These are phyloP conservation scores for Scutellaria baicalensis DNA, from an alignment of 257 asterid genomes.

Conservation along the genomic window DNA sequence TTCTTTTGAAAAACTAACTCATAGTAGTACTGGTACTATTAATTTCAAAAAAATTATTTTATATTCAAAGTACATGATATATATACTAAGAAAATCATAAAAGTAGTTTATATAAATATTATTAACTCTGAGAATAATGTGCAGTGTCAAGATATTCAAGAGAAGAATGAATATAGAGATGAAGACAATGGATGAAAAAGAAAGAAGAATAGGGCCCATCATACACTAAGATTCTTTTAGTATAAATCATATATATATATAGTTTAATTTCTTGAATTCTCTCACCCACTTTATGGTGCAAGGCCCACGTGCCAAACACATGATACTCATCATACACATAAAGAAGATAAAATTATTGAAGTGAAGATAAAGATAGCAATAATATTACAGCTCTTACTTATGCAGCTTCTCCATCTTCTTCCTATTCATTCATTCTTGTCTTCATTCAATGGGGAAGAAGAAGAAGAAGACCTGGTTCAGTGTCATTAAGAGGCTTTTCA, in stretches of 20 bases:
- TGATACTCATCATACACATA: conserved; percentile 33
- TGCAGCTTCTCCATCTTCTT: conserved; percentile 16
- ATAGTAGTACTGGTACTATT: too few species aligned
- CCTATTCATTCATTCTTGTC: conserved; percentile 4
- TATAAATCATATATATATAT: conserved; percentile 5
- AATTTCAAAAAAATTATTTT: too few species aligned
- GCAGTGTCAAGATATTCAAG: too few species aligned
- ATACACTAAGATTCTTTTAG: conserved; percentile 13
- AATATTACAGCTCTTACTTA: neutral
- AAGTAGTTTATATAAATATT: too few species aligned
- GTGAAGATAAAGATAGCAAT: conserved; percentile 2
- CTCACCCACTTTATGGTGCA: conserved; percentile 31
- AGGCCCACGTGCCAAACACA: conserved; percentile 52
- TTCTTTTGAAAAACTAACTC: too few species aligned
- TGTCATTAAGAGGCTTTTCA: conserved; percentile 50
- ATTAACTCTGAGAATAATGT: too few species aligned
- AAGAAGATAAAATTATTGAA: conserved; percentile 35
- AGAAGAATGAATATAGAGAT: too few species aligned
- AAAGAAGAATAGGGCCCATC: conserved; percentile 10
- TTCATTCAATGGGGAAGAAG: conserved; percentile 56
- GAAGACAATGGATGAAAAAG: too few species aligned
- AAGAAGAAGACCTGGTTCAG: conserved; percentile 71
- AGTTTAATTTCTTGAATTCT: too few species aligned
- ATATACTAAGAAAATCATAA: too few species aligned
- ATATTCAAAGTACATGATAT: too few species aligned